These are phyloP conservation scores for Lobosporangium transversale DNA, from an alignment of 192 early-diverging fungal genomes.

Conservation along the genomic window DNA sequence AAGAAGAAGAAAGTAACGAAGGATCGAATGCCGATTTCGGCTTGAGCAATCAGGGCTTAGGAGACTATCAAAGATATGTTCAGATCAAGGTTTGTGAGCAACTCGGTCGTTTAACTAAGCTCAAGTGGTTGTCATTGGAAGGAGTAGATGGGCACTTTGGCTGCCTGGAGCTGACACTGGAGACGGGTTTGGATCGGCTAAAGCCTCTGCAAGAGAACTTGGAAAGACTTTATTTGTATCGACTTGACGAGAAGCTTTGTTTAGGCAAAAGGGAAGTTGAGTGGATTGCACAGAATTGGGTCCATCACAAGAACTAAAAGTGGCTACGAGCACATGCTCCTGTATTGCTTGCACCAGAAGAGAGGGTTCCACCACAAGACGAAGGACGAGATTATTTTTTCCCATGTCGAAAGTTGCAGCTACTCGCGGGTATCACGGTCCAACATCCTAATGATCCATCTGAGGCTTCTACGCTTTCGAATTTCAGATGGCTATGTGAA, in stretches of 20 bases:
- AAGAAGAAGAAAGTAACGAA: not conserved
- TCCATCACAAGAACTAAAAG: slow-evolving; percentile 13
- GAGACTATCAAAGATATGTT: not conserved
- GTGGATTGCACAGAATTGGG: slow-evolving; percentile 22
- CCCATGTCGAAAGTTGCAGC: slow-evolving; percentile 6
- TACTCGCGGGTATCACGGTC: slow-evolving; percentile 7
- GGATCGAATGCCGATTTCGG: not conserved
- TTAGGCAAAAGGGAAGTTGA: not conserved
- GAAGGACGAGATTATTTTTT: not conserved
- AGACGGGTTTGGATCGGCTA: slow-evolving; percentile 14
- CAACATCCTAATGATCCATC: no score
- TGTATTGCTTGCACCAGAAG: no score
- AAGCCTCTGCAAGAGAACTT: slow-evolving; percentile 14
- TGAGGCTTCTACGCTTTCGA: no score
- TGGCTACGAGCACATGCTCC: slow-evolving; percentile 3
- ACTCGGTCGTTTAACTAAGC: slow-evolving; percentile 11
- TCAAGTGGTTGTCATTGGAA: slow-evolving; percentile 10
- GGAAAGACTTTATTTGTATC: slow-evolving; percentile 1
- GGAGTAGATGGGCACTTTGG: slow-evolving; percentile 5
- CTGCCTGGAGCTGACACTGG: slow-evolving; percentile 12
- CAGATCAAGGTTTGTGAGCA: slow-evolving; percentile 16
- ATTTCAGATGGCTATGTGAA: no score
- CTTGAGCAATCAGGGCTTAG: not conserved
- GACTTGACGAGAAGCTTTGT: slow-evolving; percentile 5
- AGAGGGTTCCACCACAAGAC: no score